Evolutionary conservation across 2,329 filamentous ascomycete species (phyloP).

Genomic region (Sarocladium oryzae): DNA sequence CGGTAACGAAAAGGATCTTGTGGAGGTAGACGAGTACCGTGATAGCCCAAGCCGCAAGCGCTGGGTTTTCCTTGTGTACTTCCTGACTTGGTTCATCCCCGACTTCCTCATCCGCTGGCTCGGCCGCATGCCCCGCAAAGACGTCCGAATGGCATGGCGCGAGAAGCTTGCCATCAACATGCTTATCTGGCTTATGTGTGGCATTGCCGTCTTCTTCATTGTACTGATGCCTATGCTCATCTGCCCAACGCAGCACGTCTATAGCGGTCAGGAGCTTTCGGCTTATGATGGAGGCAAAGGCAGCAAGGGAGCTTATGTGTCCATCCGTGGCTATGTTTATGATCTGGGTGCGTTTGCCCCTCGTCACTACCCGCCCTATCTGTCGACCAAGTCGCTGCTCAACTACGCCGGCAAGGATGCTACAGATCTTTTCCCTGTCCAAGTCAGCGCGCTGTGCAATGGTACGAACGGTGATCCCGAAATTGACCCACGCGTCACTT

Average conservation of each 20-base stretch:
- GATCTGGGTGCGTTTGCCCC: constrained; percentile 69
- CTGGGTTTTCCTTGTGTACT: constrained; percentile 79
- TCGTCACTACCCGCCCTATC: constrained; percentile 61
- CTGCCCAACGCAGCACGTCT: constrained; percentile 88
- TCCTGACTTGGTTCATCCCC: constrained; percentile 81
- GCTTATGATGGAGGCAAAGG: constrained; percentile 66
- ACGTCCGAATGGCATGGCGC: constrained; percentile 88
- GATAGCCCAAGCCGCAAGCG: constrained; percentile 77
- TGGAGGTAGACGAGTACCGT: constrained; percentile 80
- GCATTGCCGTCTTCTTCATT: constrained; percentile 78
- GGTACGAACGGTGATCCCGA: constrained; percentile 55
- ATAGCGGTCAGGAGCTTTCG: constrained; percentile 68
- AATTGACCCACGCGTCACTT: constrained; percentile 64
- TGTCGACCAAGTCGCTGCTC: constrained; percentile 55
- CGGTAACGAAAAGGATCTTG: constrained; percentile 81
- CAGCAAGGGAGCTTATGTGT: constrained; percentile 55
- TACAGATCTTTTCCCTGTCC: constrained; percentile 84
- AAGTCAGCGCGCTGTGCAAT: constrained; percentile 86
- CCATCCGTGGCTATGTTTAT: constrained; percentile 86
- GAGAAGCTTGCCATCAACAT: constrained; percentile 98
- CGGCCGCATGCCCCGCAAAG: constrained; percentile 84
- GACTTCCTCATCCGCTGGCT: constrained; percentile 72
- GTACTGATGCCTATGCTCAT: constrained; percentile 80
- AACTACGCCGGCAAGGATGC: constrained; percentile 85
- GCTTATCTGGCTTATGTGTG: constrained; percentile 87